Conservation (phyloP, 805 yeast genomes). For the Yarrowia sp. region DNA sequence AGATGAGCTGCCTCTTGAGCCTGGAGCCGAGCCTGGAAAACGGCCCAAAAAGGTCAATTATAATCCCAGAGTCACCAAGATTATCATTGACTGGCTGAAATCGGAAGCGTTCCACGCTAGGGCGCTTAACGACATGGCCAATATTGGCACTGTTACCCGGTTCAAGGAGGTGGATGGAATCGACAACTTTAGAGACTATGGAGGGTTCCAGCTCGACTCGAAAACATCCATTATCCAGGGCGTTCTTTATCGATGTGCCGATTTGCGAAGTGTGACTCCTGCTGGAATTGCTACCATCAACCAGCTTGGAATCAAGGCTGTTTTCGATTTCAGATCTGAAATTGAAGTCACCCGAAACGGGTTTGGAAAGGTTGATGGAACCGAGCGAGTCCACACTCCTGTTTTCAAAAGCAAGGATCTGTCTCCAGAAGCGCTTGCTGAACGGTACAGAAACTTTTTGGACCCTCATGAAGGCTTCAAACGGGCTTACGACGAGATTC, state of each 20-base stretch:
- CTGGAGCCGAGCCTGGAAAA: slow-evolving; percentile 37
- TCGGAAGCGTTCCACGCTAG: slow-evolving; percentile 51
- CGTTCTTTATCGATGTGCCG: slow-evolving; percentile 61
- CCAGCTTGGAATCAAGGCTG: slow-evolving; percentile 47
- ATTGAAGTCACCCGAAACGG: slow-evolving; percentile 49
- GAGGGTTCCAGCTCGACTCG: slow-evolving; percentile 56
- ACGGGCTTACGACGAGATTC: slow-evolving; percentile 57
- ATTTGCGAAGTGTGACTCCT: slow-evolving; percentile 50
- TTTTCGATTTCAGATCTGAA: slow-evolving; percentile 67
- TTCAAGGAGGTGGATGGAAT: slow-evolving; percentile 67
- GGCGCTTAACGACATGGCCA: slow-evolving; percentile 43
- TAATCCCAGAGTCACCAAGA: slow-evolving; percentile 50
- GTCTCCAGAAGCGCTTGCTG: slow-evolving; percentile 63
- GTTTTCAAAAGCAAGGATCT: slow-evolving; percentile 52
- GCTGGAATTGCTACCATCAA: slow-evolving; percentile 44
- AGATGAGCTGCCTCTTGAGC: slow-evolving; percentile 16
- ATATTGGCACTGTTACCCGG: slow-evolving; percentile 46
- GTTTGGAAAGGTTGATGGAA: slow-evolving; percentile 45
- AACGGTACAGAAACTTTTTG: slow-evolving; percentile 51
- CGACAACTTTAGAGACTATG: slow-evolving; percentile 71
- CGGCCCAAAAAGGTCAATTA: slow-evolving; percentile 48
- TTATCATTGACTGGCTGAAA: slow-evolving; percentile 46
- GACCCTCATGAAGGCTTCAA: slow-evolving; percentile 62
- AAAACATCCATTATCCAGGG: slow-evolving; percentile 47
- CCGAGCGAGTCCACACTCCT: slow-evolving; percentile 53